Evolutionary conservation across 192 early-diverging fungal species (phyloP), one percentile per base, ranked within the genome.

Genomic region (Gryganskiella cystojenkinii): DNA sequence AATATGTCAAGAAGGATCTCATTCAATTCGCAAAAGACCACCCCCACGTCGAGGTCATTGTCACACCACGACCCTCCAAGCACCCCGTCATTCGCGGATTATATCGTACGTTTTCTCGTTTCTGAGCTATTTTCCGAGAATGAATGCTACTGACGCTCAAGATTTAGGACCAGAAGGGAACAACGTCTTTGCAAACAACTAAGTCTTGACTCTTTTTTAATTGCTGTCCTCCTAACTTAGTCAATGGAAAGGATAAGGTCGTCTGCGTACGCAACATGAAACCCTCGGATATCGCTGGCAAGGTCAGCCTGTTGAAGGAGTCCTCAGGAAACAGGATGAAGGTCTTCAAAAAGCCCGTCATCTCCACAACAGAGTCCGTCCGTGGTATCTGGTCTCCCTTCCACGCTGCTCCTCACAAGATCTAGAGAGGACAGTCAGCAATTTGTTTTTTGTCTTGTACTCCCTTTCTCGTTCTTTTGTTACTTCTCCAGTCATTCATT

Each of bases 331-430:
- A 84, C 67, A 76, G 73, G 57, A 89, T 90, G 64, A 82, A 70
- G 52, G 81, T 86, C 22, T 84, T 88, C 76, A 92, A 92, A 70
- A 86, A 84, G 53, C 89, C 90, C 46, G 92, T 93, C 25, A 85
- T 93, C 47, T 94, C 93, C 5, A 89, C 91, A 22, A 93, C 90
- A 35, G 86, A 87, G 33, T 92, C 91, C 63, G 91, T 94, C 17
- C 87, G 93, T 52, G 93, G 92, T 49, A 93, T 93, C 64, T 94
- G 90, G 89, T 93, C 91, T 67, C 92, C 93, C 33, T 94, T 94
- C 86, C 89, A 93, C 57, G 80, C 87, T 45, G 81, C 86, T 33
- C 82, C 81, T n/a, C 88, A 93, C 75, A 69, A 85, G 43, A 92
- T 93, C 53, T 88, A 84, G 72, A 55, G 19, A 24, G 13, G 3